Evolutionary conservation across 139 green algal genomes (phyloP).

Genomic region (Astrephomene gubernaculifera): DNA sequence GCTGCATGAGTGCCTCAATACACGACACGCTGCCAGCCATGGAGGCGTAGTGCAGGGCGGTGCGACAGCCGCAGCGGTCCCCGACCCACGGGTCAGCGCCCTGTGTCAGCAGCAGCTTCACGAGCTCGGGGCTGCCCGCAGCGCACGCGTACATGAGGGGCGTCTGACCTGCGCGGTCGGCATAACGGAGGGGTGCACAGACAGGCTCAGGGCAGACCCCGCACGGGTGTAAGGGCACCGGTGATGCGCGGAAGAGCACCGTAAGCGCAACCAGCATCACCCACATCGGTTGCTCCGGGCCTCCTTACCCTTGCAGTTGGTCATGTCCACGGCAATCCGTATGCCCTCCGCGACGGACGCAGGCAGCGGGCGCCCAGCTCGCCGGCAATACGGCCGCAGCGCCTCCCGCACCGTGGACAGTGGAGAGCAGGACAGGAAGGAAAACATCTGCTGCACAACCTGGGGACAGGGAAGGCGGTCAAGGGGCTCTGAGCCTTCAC

Average conservation of each 20-base stretch:
- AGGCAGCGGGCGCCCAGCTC: neutral
- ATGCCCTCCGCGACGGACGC: neutral
- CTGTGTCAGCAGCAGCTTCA: conserved; percentile 51
- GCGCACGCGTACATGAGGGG: conserved; percentile 55
- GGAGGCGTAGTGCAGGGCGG: conserved; percentile 20
- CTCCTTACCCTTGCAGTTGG: conserved; percentile 1
- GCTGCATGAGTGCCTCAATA: conserved; percentile 6
- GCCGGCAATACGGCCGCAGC: conserved; percentile 13
- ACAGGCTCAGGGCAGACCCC: neutral
- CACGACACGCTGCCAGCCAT: conserved; percentile 9
- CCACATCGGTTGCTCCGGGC: neutral
- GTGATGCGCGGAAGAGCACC: neutral
- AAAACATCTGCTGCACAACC: neutral
- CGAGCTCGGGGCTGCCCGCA: conserved; percentile 30
- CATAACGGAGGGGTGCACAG: neutral
- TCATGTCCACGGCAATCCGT: conserved; percentile 3
- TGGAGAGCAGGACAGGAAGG: neutral
- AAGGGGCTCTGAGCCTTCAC: neutral
- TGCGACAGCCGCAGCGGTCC: conserved; percentile 54
- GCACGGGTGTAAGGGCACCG: neutral
- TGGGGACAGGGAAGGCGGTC: neutral
- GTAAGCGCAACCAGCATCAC: neutral
- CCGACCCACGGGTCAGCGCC: conserved; percentile 59
- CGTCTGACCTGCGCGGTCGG: conserved; percentile 40
- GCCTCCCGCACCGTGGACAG: neutral